Evolutionary conservation across 2,329 filamentous ascomycete genomes (phyloP).

Genomic region (Exophiala spinifera): DNA sequence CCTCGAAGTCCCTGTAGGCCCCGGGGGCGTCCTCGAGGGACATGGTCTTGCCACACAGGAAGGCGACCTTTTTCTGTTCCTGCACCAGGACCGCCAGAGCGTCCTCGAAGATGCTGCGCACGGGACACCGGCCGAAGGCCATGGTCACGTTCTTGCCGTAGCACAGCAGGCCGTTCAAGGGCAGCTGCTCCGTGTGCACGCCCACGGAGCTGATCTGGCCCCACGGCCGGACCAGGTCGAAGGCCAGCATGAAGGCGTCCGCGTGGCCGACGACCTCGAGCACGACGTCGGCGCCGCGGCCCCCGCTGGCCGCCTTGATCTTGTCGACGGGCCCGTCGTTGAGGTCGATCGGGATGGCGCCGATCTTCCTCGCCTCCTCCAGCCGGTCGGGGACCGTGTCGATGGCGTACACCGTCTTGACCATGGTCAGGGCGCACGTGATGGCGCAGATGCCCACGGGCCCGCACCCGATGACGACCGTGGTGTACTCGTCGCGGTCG

Average conservation of each 20-base stretch:
- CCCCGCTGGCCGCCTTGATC: constrained; percentile 58
- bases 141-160: constrained; percentile 32
- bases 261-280: constrained; percentile 28
- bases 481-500: constrained; percentile 34
- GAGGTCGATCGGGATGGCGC: constrained; percentile 60
- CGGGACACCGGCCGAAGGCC: constrained; percentile 29
- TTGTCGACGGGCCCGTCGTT: constrained; percentile 55
- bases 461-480: constrained; percentile 63
- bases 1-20: constrained; percentile 29
- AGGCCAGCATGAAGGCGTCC: constrained; percentile 29
- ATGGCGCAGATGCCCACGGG: constrained; percentile 66
- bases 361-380: constrained; percentile 59
- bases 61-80: constrained; percentile 30
- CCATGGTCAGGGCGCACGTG: constrained; percentile 62
- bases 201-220: constrained; percentile 29
- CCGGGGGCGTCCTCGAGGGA: constrained; percentile 28
- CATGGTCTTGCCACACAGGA: constrained; percentile 30
- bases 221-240: constrained; percentile 29
- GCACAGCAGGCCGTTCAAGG: constrained; percentile 22
- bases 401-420: constrained; percentile 60
- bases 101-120: constrained; percentile 29
- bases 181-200: constrained; percentile 28
- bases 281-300: constrained; percentile 65
- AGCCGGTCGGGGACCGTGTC: constrained; percentile 61
- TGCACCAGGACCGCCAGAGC: constrained; percentile 26